Evolutionary conservation across 169 alveolate species (phyloP).

Genomic region (Cystoisospora suis): DNA sequence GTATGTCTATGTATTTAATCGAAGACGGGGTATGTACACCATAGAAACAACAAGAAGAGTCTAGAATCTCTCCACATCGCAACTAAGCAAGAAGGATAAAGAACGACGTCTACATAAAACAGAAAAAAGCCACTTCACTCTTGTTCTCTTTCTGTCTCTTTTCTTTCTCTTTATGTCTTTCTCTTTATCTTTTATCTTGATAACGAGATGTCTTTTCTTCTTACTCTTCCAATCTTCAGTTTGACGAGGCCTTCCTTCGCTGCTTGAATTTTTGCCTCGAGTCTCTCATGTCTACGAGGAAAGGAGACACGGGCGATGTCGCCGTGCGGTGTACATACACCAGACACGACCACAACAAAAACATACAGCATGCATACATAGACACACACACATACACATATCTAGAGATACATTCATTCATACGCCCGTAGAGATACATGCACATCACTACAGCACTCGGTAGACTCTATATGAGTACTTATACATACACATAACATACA

Average conservation of each 20-base stretch:
- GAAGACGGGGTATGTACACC: too few relatives aligned
- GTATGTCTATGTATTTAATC: neutral
- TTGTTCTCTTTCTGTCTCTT: neutral
- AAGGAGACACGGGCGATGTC: neutral
- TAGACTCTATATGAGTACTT: neutral
- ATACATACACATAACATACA: neutral
- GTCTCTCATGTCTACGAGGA: neutral
- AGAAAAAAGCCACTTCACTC: neutral
- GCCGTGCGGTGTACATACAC: neutral
- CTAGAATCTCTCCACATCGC: too few relatives aligned
- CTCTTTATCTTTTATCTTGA: neutral
- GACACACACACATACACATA: neutral
- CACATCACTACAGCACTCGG: neutral
- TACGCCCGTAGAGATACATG: neutral
- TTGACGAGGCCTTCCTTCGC: constrained; percentile 28
- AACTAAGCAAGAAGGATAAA: neutral
- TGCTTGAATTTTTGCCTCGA: constrained; percentile 8
- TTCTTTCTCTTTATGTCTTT: neutral
- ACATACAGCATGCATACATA: neutral
- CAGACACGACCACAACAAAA: neutral
- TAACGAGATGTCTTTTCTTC: neutral
- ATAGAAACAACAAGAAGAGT: too few relatives aligned
- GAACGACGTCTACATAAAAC: neutral
- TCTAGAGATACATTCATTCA: neutral
- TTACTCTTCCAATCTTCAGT: neutral